Evolutionary conservation across 805 yeast species (phyloP), one percentile per base, ranked within the genome.

Genomic region (Lachancea kluyveri): DNA sequence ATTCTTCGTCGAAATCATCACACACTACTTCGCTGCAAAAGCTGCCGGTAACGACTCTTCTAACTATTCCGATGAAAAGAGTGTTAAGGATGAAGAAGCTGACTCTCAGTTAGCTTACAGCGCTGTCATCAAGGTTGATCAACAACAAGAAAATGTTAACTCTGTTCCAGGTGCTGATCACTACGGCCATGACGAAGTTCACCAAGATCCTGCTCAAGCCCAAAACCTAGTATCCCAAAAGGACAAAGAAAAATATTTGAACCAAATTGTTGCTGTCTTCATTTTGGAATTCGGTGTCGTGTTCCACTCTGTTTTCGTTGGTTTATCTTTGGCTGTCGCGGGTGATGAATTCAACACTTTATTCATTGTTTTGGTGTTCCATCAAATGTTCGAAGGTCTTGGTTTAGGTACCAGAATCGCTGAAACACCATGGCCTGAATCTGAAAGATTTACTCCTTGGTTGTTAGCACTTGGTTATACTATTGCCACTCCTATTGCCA

Each of bases 371-470:
- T 42, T 70, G 26, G 72, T 77, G 4, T 76, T 74, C 66, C 87
- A 85, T 54, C 95, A 84, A 58, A 66, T 77, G 65, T 84, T 84
- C 50, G 95, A 84, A 60, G 95, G 94, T 30, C 65, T 85, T 29
- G 95, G 94, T 37, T 64, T 85, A 42, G 94, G 94, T 15, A 70
- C 90, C 6, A 72, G 94, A 56, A 65, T 81, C 21, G 80, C 86
- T 1, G 67, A 66, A 18, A 65, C 74, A 1, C 47, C 60, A 18
- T 76, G 77, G 74, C 76, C 79, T 3, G 30, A 45, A 6, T 21
- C 39, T 12, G 62, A 56, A 45, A 61, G 65, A 41, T 60, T 48
- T 42, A 69, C 79, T 1, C 85, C 85, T 11, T 74, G 79, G 74
- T n/a, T 71, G 0, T 54, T 74, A 40, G 71, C 72, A n/a, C 10